These are phyloP conservation scores for Diutina siamensis DNA, from an alignment of 1,139 yeast genomes.

Conservation along the genomic window DNA sequence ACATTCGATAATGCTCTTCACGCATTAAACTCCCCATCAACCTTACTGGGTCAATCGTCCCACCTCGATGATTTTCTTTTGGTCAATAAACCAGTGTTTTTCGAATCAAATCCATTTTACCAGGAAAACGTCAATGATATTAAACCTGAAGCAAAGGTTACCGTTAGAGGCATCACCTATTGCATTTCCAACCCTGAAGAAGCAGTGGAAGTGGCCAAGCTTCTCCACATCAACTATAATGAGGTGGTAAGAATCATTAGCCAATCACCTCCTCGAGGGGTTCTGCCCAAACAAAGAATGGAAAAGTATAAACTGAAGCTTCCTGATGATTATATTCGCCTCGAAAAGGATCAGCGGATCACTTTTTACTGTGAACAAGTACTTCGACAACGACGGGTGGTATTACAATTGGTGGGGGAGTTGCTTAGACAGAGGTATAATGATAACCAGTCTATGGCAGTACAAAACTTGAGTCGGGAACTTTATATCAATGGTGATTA, in stretches of 20 bases:
- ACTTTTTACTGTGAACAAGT: conserved; percentile 22
- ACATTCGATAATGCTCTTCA: conserved; percentile 11
- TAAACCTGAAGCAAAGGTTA: conserved; percentile 14
- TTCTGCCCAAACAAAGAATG: conserved; percentile 19
- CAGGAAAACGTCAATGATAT: background rate
- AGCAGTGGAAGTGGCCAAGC: conserved; percentile 28
- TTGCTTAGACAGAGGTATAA: conserved; percentile 27
- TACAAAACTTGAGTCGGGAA: conserved; percentile 27
- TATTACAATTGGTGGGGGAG: conserved; percentile 28
- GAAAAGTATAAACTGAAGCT: conserved; percentile 21
- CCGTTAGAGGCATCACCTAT: conserved; percentile 29
- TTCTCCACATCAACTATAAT: conserved; percentile 22
- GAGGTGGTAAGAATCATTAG: conserved; percentile 37
- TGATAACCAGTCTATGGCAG: conserved; percentile 17
- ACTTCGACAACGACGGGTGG: conserved; percentile 34
- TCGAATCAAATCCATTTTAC: conserved; percentile 26
- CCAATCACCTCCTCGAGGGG: conserved; percentile 21
- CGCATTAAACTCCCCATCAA: conserved; percentile 8
- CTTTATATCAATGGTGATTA: conserved; percentile 21
- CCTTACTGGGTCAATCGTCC: conserved; percentile 17
- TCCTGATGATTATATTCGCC: conserved; percentile 25
- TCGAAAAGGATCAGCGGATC: conserved; percentile 20
- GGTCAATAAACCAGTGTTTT: conserved; percentile 18
- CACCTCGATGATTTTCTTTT: conserved; percentile 36
- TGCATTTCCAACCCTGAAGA: conserved; percentile 21